These are phyloP conservation scores for Pyrenula aspistea DNA, from an alignment of 495 filamentous ascomycete species.

Conservation along the genomic window DNA sequence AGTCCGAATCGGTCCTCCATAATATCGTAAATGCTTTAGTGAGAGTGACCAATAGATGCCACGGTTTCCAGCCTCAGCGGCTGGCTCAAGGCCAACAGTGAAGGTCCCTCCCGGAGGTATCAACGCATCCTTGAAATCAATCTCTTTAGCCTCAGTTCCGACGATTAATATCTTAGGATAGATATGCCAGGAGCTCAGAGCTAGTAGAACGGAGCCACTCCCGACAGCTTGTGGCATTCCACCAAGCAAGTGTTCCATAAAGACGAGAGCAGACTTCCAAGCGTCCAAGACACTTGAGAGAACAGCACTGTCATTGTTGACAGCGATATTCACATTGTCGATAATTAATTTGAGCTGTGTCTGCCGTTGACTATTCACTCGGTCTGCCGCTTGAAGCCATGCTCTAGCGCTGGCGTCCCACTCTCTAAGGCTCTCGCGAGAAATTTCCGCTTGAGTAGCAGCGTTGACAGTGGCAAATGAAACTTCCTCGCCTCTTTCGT, in stretches of 20 bases:
- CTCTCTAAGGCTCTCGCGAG: conserved; percentile 12
- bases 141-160: conserved; percentile 1
- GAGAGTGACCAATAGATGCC: conserved; percentile 10
- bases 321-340: conserved; percentile 17
- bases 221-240: conserved; percentile 12
- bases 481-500: conserved; percentile 4
- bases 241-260: conserved; percentile 14
- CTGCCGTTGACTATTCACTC: conserved; percentile 10
- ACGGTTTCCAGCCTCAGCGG: background rate
- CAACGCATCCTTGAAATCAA: conserved; percentile 13
- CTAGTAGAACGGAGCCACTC: conserved; percentile 15
- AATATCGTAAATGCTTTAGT: conserved; percentile 6
- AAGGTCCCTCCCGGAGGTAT: conserved; percentile 14
- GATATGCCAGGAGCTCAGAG: conserved; percentile 23
- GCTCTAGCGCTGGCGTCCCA: conserved; percentile 26
- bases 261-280: conserved; percentile 12
- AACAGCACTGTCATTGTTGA: conserved; percentile 8
- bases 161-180: conserved; percentile 23
- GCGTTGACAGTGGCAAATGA: background rate
- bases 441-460: conserved; percentile 7
- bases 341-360: conserved; percentile 22
- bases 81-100: conserved; percentile 12
- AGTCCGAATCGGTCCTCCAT: conserved; percentile 3
- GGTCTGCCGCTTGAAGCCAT: conserved; percentile 19
- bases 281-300: conserved; percentile 18